These are phyloP conservation scores for Tephrocybe sp. DNA, from an alignment of 768 basidiomycete genomes.

Conservation along the genomic window DNA sequence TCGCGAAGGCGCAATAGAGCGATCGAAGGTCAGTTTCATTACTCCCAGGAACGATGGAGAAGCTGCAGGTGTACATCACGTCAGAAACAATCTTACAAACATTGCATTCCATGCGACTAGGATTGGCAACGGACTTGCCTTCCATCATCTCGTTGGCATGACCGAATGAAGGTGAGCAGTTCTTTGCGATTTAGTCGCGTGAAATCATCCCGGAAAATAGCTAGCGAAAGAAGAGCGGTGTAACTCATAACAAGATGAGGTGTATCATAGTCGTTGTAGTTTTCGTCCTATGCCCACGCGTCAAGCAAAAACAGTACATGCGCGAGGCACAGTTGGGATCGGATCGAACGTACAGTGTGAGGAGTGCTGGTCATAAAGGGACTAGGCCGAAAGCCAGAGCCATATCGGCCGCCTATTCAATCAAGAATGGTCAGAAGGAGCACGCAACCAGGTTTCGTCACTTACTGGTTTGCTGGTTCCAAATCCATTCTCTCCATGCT, in stretches of 20 bases:
- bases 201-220: conserved; percentile 87
- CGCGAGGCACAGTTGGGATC: background rate
- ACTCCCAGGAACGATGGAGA: conserved; percentile 63
- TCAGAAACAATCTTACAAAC: background rate
- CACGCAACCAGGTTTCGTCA: conserved; percentile 20
- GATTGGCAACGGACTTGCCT: conserved; percentile 42
- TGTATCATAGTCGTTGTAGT: conserved; percentile 53
- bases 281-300: conserved; percentile 21
- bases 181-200: conserved; percentile 64
- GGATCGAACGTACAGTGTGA: conserved; percentile 9
- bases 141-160: conserved; percentile 79
- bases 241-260: conserved; percentile 95
- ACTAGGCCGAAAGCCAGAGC: conserved; percentile 73
- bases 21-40: conserved; percentile 81
- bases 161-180: conserved; percentile 59
- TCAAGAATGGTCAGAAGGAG: background rate
- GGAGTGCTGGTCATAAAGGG: conserved; percentile 54
- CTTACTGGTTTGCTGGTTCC: conserved; percentile 80
- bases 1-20: conserved; percentile 83
- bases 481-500: conserved; percentile 81
- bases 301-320: background rate
- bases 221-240: conserved; percentile 79
- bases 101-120: background rate
- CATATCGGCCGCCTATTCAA: conserved; percentile 49
- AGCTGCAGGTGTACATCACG: conserved; percentile 38